Evolutionary conservation across 2,329 filamentous ascomycete species (phyloP).

Genomic region (Davidsoniella eucalypti): DNA sequence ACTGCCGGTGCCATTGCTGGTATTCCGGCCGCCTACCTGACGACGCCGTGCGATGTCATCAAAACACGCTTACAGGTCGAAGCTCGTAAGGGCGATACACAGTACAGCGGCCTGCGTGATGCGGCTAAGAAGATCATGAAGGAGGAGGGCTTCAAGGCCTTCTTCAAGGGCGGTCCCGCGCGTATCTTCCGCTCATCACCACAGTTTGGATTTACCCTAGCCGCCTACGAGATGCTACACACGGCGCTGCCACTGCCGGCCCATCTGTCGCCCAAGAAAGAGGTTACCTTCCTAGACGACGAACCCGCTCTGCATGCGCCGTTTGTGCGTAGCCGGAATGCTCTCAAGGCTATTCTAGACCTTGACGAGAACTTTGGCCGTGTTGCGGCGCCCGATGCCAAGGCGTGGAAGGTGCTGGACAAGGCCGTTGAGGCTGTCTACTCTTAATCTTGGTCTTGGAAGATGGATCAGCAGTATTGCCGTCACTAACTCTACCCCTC

Average conservation of each 20-base stretch:
- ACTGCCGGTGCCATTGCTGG: constrained; percentile 88
- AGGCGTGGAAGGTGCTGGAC: constrained; percentile 37
- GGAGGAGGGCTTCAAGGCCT: constrained; percentile 87
- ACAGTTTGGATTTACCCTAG: constrained; percentile 95
- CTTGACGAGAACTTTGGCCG: constrained; percentile 85
- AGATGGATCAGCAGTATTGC: background rate
- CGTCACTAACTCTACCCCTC: background rate
- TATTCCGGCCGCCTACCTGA: constrained; percentile 86
- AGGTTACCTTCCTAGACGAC: constrained; percentile 37
- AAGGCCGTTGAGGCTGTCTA: constrained; percentile 12
- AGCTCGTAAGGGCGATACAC: constrained; percentile 81
- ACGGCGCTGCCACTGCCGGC: constrained; percentile 48
- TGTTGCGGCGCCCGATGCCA: constrained; percentile 40
- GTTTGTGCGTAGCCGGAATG: constrained; percentile 58
- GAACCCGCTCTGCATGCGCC: constrained; percentile 40
- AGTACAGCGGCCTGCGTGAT: constrained; percentile 76
- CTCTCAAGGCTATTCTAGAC: constrained; percentile 88
- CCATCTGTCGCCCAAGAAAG: constrained; percentile 27
- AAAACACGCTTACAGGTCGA: constrained; percentile 97
- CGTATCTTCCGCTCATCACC: constrained; percentile 90
- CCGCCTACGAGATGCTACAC: constrained; percentile 86
- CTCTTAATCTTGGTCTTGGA: constrained; percentile 2
- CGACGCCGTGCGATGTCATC: constrained; percentile 96
- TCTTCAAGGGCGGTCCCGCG: constrained; percentile 96
- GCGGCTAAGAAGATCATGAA: constrained; percentile 67